A percentile compares a stretch with the other conserved stretches of the same genome.
These are phyloP conservation scores for Hortaea werneckii DNA, from an alignment of 2,329 filamentous ascomycete genomes.

Conservation along the genomic window DNA sequence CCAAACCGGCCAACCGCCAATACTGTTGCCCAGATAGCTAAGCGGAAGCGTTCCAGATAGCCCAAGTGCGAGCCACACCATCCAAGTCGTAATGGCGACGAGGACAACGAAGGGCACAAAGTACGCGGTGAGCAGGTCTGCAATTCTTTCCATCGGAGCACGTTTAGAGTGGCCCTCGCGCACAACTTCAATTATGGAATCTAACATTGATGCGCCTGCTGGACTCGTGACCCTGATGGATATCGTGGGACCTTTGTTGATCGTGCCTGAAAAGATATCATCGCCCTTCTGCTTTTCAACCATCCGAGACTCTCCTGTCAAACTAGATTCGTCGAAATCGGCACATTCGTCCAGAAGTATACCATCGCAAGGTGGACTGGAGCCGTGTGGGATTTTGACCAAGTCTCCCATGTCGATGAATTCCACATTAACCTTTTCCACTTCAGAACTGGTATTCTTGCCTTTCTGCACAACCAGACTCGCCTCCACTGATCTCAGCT, in stretches of 20 bases:
- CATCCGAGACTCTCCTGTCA: slow-evolving; percentile 67
- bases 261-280: slow-evolving; percentile 59
- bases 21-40: slow-evolving; percentile 43
- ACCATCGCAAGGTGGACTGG: slow-evolving; percentile 78
- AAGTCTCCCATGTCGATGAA: slow-evolving; percentile 46
- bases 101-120: slow-evolving; percentile 66
- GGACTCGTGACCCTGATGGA: slow-evolving; percentile 54
- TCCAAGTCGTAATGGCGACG: slow-evolving; percentile 60
- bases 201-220: slow-evolving; percentile 63
- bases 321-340: slow-evolving; percentile 78
- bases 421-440: slow-evolving; percentile 48
- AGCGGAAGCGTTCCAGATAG: slow-evolving; percentile 46
- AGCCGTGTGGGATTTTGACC: slow-evolving; percentile 66
- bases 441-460: slow-evolving; percentile 26
- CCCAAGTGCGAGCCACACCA: slow-evolving; percentile 60
- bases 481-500: slow-evolving; percentile 67
- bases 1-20: slow-evolving; percentile 60
- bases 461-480: slow-evolving; percentile 40
- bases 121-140: slow-evolving; percentile 62
- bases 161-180: slow-evolving; percentile 67
- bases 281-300: slow-evolving; percentile 56
- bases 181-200: slow-evolving; percentile 67
- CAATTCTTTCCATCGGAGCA: slow-evolving; percentile 65
- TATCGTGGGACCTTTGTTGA: slow-evolving; percentile 59
- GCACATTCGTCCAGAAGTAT: slow-evolving; percentile 45